Evolutionary conservation across 2,329 filamentous ascomycete genomes (phyloP), one percentile per base, ranked within the genome.

Genomic region (Sporothrix brasiliensis): DNA sequence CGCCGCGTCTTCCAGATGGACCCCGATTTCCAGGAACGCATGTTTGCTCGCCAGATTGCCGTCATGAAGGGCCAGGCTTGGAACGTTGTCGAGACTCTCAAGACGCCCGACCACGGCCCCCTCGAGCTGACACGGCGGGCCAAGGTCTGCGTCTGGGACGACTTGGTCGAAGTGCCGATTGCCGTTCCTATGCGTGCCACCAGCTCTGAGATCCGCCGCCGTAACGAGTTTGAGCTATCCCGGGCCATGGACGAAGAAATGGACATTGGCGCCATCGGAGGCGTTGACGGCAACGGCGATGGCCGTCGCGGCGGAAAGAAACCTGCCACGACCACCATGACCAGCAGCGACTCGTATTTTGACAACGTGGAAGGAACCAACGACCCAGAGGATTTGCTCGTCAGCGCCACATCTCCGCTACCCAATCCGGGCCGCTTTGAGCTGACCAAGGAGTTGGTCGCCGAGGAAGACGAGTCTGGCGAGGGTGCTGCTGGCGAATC

Each of bases 1-100:
- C 92, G 95, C 69, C 87, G 89, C 73, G 90, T 97, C 60, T 99
- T 99, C 79, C 90, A 92, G 74, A 88, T 96, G 78, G 95, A 99
- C 79, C 89, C 91, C 2, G 95, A 99, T 80, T 99, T 99, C 80
- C 93, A 98, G 79, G 95, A 99, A 81, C 91, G 92, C 80, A 99
- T 99, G 95, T 99, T 97, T 81, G 93, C 93, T n/a, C 89, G 92
- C 74, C 95, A 99, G 78, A 96, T 99, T 73, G 94, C 95, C 0
- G 95, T 99, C 71, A 97, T 99, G 93, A 99, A 99, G 81, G 95
- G 95, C 13, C 95, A 99, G 78, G 95, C 95, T 0, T 99, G 95
- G 93, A 99, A 99, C 78, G 95, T 99, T 0, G 95, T 99, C 4
- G 95, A 99, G 82, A 97, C 95, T 0, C 85, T 99, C 72, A 99